A percentile compares a stretch with the other conserved stretches of the same genome.
These are phyloP conservation scores for Cryptococcus sp. DNA, from an alignment of 1,284 basidiomycete genomes.

Conservation along the genomic window DNA sequence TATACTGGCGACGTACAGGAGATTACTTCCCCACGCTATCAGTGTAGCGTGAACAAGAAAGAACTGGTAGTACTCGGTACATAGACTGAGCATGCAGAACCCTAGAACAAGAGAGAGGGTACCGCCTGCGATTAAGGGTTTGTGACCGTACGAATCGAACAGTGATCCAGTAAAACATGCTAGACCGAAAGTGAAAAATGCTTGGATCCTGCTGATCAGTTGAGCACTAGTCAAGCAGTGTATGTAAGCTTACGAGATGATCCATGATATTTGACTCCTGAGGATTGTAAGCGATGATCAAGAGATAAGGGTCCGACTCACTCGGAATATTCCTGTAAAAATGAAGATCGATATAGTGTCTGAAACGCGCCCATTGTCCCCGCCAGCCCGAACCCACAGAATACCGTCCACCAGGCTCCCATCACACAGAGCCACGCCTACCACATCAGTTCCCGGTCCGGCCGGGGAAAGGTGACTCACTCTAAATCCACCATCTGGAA, in stretches of 20 bases:
- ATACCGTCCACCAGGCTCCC: slow-evolving; percentile 32
- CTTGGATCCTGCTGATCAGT: slow-evolving; percentile 16
- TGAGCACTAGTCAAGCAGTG: not conserved
- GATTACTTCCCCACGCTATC: slow-evolving; percentile 33
- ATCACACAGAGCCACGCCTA: slow-evolving; percentile 26
- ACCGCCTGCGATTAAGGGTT: slow-evolving; percentile 23
- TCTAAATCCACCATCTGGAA: slow-evolving; percentile 7
- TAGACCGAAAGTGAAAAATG: slow-evolving; percentile 30
- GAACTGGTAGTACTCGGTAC: slow-evolving; percentile 30
- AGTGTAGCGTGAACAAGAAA: slow-evolving; percentile 30
- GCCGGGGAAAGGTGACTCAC: slow-evolving; percentile 11
- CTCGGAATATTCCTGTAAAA: slow-evolving; percentile 23
- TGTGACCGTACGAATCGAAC: slow-evolving; percentile 37
- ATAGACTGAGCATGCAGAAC: slow-evolving; percentile 25
- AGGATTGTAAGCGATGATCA: slow-evolving; percentile 1
- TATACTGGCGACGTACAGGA: slow-evolving; percentile 18
- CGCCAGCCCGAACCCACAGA: slow-evolving; percentile 39
- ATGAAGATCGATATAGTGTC: slow-evolving; percentile 28
- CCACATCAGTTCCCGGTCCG: not conserved
- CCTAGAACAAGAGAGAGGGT: slow-evolving; percentile 19
- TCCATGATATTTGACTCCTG: slow-evolving; percentile 36
- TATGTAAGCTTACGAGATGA: slow-evolving; percentile 20
- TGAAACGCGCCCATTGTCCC: slow-evolving; percentile 36
- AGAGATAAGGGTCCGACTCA: slow-evolving; percentile 9
- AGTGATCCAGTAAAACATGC: slow-evolving; percentile 34